These are phyloP conservation scores for Wickerhamomyces ciferrii DNA, from an alignment of 805 yeast genomes.

Conservation along the genomic window DNA sequence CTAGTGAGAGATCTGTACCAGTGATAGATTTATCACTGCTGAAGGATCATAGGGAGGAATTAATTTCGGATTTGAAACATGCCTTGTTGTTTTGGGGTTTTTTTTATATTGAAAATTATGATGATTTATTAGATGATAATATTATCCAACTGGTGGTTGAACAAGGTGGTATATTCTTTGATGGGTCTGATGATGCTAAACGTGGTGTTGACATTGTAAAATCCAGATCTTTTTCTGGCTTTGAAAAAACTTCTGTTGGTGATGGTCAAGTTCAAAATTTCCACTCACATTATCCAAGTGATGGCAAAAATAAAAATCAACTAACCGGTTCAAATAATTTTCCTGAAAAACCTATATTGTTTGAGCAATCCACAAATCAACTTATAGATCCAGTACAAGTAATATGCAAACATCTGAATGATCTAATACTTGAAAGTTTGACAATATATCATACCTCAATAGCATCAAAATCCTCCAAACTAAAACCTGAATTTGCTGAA, in stretches of 20 bases:
- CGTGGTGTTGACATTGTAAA: slow-evolving; percentile 26
- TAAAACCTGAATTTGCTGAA: background rate
- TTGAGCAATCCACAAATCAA: slow-evolving; percentile 23
- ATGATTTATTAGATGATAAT: slow-evolving; percentile 22
- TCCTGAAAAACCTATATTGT: slow-evolving; percentile 30
- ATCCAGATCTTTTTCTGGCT: slow-evolving; percentile 34
- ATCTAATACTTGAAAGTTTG: slow-evolving; percentile 32
- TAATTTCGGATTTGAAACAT: slow-evolving; percentile 19
- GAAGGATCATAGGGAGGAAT: background rate
- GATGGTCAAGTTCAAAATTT: too few species aligned
- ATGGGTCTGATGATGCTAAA: slow-evolving; percentile 26
- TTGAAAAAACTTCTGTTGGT: slow-evolving; percentile 3
- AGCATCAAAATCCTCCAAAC: background rate
- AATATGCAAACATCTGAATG: slow-evolving; percentile 21
- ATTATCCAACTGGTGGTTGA: slow-evolving; percentile 21
- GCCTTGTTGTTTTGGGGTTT: slow-evolving; percentile 30
- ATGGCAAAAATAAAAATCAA: too few species aligned
- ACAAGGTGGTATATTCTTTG: slow-evolving; percentile 27
- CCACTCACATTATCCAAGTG: background rate
- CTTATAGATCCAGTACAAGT: slow-evolving; percentile 26
- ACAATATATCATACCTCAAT: slow-evolving; percentile 16
- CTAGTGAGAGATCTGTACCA: background rate
- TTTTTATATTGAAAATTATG: slow-evolving; percentile 28
- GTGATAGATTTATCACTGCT: background rate
- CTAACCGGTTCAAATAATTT: slow-evolving; percentile 39